A percentile compares a stretch with the other conserved stretches of the same genome.
Conservation (phyloP, 257 asterid genomes). For the Salvia splendens region DNA sequence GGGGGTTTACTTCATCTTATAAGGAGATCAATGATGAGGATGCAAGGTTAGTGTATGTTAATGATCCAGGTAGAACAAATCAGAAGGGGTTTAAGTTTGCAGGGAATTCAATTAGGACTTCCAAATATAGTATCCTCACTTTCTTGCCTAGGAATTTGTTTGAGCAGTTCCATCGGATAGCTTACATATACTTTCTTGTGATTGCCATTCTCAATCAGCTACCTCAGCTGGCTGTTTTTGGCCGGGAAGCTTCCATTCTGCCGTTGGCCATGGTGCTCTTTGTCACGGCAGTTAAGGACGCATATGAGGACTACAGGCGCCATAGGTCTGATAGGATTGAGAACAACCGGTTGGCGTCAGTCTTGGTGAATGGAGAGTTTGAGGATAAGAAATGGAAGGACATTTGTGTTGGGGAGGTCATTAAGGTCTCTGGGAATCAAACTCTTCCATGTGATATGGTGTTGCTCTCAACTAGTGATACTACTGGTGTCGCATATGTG, state of each 20-base stretch:
- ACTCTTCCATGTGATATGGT: constrained; percentile 99
- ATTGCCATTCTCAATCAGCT: constrained; percentile 95
- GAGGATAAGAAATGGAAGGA: constrained; percentile 83
- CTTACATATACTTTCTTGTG: constrained; percentile 85
- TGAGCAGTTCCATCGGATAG: constrained; percentile 97
- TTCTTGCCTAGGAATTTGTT: constrained; percentile 92
- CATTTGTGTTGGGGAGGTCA: constrained; percentile 71
- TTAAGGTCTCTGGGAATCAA: constrained; percentile 64
- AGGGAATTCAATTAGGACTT: constrained; percentile 73
- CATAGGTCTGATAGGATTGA: constrained; percentile 89
- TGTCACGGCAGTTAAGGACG: constrained; percentile 92
- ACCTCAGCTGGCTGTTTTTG: constrained; percentile 97
- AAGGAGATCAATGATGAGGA: constrained; percentile 87
- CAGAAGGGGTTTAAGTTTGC: constrained; percentile 58
- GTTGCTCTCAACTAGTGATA: constrained; percentile 78
- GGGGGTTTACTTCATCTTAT: constrained; percentile 68
- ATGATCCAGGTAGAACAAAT: constrained; percentile 72
- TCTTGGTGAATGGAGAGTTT: constrained; percentile 51
- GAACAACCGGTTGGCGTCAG: constrained; percentile 74
- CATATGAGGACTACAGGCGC: constrained; percentile 86
- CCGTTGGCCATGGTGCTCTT: constrained; percentile 84
- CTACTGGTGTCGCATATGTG: constrained; percentile 87
- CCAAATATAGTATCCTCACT: constrained; percentile 74
- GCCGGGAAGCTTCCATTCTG: constrained; percentile 79
- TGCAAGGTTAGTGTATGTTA: constrained; percentile 72